A percentile compares a stretch with the other conserved stretches of the same genome.
These are phyloP conservation scores for Saccharomycopsis malanga DNA, from an alignment of 805 yeast species.

Conservation along the genomic window DNA sequence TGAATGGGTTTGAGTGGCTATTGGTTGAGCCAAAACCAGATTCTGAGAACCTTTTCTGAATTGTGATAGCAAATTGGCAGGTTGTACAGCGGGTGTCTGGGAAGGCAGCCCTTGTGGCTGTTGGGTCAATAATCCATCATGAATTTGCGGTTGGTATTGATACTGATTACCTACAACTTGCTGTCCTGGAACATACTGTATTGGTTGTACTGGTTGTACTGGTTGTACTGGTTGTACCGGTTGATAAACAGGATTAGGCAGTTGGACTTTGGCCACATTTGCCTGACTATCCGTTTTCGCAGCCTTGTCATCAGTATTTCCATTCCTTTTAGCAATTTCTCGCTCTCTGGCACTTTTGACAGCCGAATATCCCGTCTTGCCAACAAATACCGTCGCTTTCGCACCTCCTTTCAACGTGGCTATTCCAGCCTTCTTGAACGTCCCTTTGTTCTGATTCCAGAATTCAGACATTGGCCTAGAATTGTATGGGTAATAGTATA, in stretches of 20 bases:
- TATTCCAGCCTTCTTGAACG: constrained; percentile 42
- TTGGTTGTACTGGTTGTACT: constrained; percentile 2
- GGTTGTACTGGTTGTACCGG: neutral
- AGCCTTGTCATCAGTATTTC: constrained; percentile 19
- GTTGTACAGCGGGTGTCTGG: no score
- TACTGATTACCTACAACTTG: no score
- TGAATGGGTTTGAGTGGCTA: constrained; percentile 15
- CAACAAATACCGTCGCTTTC: constrained; percentile 40
- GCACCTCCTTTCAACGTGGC: constrained; percentile 47
- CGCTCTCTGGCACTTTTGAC: constrained; percentile 45
- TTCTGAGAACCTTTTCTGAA: neutral
- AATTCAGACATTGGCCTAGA: constrained; percentile 36
- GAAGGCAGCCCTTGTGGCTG: no score
- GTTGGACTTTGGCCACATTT: constrained; percentile 12
- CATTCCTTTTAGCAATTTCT: constrained; percentile 27
- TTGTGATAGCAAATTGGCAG: constrained; percentile 7
- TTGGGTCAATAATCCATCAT: no score
- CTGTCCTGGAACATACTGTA: neutral
- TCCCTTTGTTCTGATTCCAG: constrained; percentile 47
- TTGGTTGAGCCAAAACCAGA: constrained; percentile 4
- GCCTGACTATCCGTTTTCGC: constrained; percentile 21
- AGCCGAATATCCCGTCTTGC: constrained; percentile 39
- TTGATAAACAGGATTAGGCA: neutral
- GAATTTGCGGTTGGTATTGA: no score
- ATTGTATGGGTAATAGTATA: no score